phyloP scores from a whole-genome alignment of 1,139 yeast species.

The Suhomyces coccinellae region DNA sequence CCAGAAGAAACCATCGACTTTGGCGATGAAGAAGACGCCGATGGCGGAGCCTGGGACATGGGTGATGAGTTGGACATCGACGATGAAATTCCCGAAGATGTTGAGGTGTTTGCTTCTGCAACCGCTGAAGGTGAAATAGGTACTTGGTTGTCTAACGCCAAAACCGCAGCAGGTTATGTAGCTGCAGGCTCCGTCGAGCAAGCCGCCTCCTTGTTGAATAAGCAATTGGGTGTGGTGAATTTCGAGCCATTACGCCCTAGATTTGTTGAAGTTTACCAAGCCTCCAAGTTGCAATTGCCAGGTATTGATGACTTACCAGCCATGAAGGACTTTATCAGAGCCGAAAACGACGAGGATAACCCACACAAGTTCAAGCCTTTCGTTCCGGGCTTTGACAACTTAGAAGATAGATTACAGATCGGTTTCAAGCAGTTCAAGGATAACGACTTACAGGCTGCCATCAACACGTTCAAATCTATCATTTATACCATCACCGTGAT shows the following conservation, averaged over 20 bases:
- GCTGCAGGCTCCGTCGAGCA: slow-evolving; percentile 97
- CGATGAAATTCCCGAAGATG: slow-evolving; percentile 40
- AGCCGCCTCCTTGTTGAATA: slow-evolving; percentile 87
- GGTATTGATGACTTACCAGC: slow-evolving; percentile 73
- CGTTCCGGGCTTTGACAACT: slow-evolving; percentile 72
- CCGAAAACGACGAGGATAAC: slow-evolving; percentile 58
- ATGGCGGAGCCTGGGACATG: slow-evolving; percentile 59
- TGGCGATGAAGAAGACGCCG: slow-evolving; percentile 55
- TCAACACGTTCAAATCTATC: slow-evolving; percentile 73
- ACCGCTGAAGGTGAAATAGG: slow-evolving; percentile 61
- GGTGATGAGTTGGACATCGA: slow-evolving; percentile 50
- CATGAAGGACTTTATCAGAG: slow-evolving; percentile 65
- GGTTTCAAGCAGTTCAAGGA: slow-evolving; percentile 85
- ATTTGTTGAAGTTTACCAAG: slow-evolving; percentile 79
- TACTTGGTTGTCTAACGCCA: slow-evolving; percentile 85
- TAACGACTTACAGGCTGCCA: slow-evolving; percentile 80
- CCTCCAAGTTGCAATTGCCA: slow-evolving; percentile 74
- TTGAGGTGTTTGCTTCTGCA: slow-evolving; percentile 22
- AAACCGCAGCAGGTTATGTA: slow-evolving; percentile 86
- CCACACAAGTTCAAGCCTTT: slow-evolving; percentile 60
- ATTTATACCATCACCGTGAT: slow-evolving; percentile 74
- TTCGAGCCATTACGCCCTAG: slow-evolving; percentile 86
- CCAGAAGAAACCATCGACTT: slow-evolving; percentile 3
- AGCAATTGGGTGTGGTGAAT: slow-evolving; percentile 82
- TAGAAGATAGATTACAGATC: slow-evolving; percentile 63